Conservation (phyloP, 805 yeast species). For the Candida odintsovae region DNA sequence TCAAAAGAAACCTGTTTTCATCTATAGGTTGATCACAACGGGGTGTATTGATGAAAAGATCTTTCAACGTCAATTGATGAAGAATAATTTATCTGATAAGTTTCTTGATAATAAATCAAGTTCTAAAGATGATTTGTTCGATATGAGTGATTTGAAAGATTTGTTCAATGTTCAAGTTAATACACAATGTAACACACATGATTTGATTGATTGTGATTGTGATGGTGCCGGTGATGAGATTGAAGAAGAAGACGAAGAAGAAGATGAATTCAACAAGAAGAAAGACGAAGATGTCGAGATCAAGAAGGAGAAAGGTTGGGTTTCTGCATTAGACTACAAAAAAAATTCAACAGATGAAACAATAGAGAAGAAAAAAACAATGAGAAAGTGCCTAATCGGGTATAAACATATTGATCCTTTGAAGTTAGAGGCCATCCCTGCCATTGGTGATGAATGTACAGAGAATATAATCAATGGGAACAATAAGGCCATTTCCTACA, state of each 20-base stretch:
- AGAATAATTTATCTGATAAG: conserved; percentile 69
- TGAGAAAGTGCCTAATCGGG: conserved; percentile 53
- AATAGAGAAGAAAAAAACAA: conserved; percentile 33
- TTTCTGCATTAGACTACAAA: conserved; percentile 17
- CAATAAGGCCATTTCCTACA: conserved; percentile 30
- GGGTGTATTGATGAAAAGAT: conserved; percentile 95
- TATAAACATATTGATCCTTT: conserved; percentile 60
- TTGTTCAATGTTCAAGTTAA: conserved; percentile 54
- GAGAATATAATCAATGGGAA: conserved; percentile 23
- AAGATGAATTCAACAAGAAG: conserved; percentile 15
- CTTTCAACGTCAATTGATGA: conserved; percentile 84
- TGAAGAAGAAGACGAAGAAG: conserved; percentile 10
- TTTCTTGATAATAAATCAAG: conserved; percentile 44
- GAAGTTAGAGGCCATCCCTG: conserved; percentile 4
- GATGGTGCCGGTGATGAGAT: conserved; percentile 44
- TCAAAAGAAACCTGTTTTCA: conserved; percentile 68
- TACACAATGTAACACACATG: conserved; percentile 69
- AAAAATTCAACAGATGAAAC: conserved; percentile 9
- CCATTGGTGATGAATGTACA: conserved; percentile 29
- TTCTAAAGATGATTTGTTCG: conserved; percentile 62
- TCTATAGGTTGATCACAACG: conserved; percentile 78
- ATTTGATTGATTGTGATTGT: conserved; percentile 61
- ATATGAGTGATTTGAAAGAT: conserved; percentile 62
- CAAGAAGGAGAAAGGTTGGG: conserved; percentile 15
- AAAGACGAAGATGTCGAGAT: background rate